These are phyloP conservation scores for Tetrapisispora nanseiensis DNA, from an alignment of 805 yeast genomes.

Conservation along the genomic window DNA sequence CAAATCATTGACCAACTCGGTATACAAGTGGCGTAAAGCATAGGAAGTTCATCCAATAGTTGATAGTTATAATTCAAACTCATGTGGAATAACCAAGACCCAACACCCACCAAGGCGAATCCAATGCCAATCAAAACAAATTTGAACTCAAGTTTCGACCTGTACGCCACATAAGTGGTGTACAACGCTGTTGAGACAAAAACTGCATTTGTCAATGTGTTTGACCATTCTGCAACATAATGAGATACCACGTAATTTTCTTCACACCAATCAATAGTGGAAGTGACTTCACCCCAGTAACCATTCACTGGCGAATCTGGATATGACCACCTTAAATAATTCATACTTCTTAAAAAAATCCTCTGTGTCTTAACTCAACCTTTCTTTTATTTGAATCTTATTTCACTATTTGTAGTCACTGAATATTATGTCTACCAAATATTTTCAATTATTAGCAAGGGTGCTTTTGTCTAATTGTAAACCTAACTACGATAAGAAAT, in stretches of 20 bases:
- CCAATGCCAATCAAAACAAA: slow-evolving; percentile 66
- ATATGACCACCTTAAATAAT: slow-evolving; percentile 31
- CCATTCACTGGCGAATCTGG: slow-evolving; percentile 46
- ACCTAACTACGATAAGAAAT: too few species aligned
- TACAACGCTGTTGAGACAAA: slow-evolving; percentile 46
- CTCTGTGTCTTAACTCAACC: too few species aligned
- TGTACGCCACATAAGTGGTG: slow-evolving; percentile 50
- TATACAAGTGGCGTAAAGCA: slow-evolving; percentile 93
- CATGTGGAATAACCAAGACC: slow-evolving; percentile 93
- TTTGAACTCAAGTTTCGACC: slow-evolving; percentile 56
- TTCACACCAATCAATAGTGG: slow-evolving; percentile 97
- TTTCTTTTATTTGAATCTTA: too few species aligned
- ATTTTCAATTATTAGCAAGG: too few species aligned
- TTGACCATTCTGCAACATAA: slow-evolving; percentile 81
- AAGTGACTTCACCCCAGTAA: slow-evolving; percentile 72
- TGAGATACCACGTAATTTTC: slow-evolving; percentile 82
- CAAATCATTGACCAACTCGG: slow-evolving; percentile 79
- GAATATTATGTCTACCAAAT: too few species aligned
- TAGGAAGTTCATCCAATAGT: slow-evolving; percentile 85
- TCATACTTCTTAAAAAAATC: slow-evolving; percentile 9
- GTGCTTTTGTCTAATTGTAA: too few species aligned
- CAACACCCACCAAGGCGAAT: slow-evolving; percentile 82
- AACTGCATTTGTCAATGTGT: slow-evolving; percentile 65
- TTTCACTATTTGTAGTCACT: too few species aligned
- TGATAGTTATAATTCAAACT: slow-evolving; percentile 82